These are phyloP conservation scores for Fusarium acutatum DNA, from an alignment of 2,329 filamentous ascomycete genomes.

Conservation along the genomic window DNA sequence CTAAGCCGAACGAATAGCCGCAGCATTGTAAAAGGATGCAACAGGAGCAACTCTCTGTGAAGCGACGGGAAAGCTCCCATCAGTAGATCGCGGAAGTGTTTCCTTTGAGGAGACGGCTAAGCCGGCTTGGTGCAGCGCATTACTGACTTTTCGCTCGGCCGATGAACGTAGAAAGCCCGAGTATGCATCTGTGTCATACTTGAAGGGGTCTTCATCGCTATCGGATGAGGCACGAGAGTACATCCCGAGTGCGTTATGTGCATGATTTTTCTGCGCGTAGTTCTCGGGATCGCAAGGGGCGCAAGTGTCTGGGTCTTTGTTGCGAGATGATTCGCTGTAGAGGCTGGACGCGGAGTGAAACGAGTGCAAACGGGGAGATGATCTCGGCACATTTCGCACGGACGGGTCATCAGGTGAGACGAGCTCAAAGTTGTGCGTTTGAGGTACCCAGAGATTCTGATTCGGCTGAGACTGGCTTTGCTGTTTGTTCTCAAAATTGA, in stretches of 20 bases:
- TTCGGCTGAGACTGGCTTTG: conserved; percentile 5
- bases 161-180: conserved; percentile 49
- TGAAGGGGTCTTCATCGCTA: conserved; percentile 54
- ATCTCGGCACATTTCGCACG: conserved; percentile 7
- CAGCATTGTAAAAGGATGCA: conserved; percentile 48
- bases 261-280: neutral
- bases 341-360: conserved; percentile 43
- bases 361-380: conserved; percentile 31
- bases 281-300: neutral
- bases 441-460: neutral
- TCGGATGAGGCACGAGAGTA: conserved; percentile 47
- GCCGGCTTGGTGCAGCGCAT: conserved; percentile 46
- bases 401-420: conserved; percentile 22
- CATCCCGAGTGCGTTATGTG: conserved; percentile 22
- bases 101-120: conserved; percentile 29
- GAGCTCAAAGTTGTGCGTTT: conserved; percentile 17
- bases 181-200: conserved; percentile 54
- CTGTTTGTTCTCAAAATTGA: conserved; percentile 16
- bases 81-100: neutral
- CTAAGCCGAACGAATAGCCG: conserved; percentile 51
- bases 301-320: neutral
- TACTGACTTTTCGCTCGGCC: conserved; percentile 55
- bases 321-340: conserved; percentile 31
- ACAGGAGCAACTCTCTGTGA: conserved; percentile 6
- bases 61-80: conserved; percentile 1